phyloP scores from a whole-genome alignment of 2,329 filamentous ascomycete genomes.

The Claviceps capensis region DNA sequence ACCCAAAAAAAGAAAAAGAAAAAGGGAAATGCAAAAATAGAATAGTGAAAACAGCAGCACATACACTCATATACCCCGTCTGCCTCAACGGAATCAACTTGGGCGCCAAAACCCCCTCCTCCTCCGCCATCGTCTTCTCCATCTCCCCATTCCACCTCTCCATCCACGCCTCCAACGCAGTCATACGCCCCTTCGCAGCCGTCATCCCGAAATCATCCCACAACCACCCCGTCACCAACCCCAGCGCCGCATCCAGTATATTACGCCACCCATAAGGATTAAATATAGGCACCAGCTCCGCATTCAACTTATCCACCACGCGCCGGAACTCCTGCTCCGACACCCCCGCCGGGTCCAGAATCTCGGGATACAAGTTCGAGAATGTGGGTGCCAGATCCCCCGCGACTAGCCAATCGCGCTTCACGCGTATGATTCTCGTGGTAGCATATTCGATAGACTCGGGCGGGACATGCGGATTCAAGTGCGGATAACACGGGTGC shows the following conservation, averaged over 20 bases:
- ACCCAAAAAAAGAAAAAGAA: background rate
- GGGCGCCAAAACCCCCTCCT: conserved; percentile 42
- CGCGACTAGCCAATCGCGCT: conserved; percentile 78
- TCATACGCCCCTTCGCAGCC: conserved; percentile 57
- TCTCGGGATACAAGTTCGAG: conserved; percentile 91
- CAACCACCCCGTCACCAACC: conserved; percentile 77
- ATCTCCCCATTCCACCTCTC: conserved; percentile 73
- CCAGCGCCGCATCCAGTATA: conserved; percentile 64
- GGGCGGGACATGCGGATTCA: conserved; percentile 79
- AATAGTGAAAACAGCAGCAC: conserved; percentile 14
- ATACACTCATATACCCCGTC: conserved; percentile 77
- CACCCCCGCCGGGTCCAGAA: conserved; percentile 71
- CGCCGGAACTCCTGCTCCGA: conserved; percentile 75
- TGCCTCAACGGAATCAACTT: conserved; percentile 65
- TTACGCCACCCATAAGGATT: conserved; percentile 66
- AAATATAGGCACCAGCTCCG: conserved; percentile 62
- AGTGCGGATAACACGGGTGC: conserved; percentile 87
- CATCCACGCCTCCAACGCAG: conserved; percentile 63
- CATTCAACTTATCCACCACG: conserved; percentile 71
- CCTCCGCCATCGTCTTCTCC: conserved; percentile 39
- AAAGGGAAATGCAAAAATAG: background rate
- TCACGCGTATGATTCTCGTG: conserved; percentile 84
- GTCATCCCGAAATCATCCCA: conserved; percentile 85
- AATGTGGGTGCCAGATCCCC: conserved; percentile 89
- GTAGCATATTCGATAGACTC: conserved; percentile 58